These are phyloP conservation scores for Abrus precatorius DNA, from an alignment of 306 rosid species.

Conservation along the genomic window DNA sequence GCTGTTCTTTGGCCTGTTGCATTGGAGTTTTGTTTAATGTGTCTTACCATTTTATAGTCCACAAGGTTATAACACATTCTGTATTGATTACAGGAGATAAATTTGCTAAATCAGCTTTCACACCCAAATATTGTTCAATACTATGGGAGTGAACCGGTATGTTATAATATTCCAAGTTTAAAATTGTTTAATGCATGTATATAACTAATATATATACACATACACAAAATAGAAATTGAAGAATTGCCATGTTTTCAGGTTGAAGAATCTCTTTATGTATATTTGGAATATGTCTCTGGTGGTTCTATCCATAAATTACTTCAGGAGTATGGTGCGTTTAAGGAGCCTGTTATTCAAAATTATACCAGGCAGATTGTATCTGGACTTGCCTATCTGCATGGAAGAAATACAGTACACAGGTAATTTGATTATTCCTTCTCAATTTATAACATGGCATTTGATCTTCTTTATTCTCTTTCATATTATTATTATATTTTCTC, in stretches of 20 bases:
- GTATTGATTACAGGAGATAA: slow-evolving; percentile 80
- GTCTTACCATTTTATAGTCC: slow-evolving; percentile 29
- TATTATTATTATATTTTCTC: slow-evolving; percentile 27
- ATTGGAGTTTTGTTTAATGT: slow-evolving; percentile 37
- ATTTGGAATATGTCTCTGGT: slow-evolving; percentile 93
- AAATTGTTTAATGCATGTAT: slow-evolving; percentile 14
- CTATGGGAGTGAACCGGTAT: slow-evolving; percentile 96
- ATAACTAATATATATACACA: slow-evolving; percentile 5
- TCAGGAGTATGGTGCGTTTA: slow-evolving; percentile 91
- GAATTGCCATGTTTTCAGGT: slow-evolving; percentile 61
- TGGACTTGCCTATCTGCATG: slow-evolving; percentile 96
- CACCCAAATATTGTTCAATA: slow-evolving; percentile 95
- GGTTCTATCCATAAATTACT: slow-evolving; percentile 96
- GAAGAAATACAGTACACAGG: slow-evolving; percentile 96
- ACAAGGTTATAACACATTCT: slow-evolving; percentile 31
- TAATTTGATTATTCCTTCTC: slow-evolving; percentile 49
- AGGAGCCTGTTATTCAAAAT: slow-evolving; percentile 92
- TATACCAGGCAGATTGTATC: slow-evolving; percentile 91
- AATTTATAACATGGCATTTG: background rate
- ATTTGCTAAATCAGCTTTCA: slow-evolving; percentile 83
- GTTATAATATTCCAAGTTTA: slow-evolving; percentile 31
- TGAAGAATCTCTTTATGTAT: slow-evolving; percentile 86
- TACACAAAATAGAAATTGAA: slow-evolving; percentile 21
- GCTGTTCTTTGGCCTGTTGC: slow-evolving; percentile 41
- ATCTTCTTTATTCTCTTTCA: slow-evolving; percentile 27